Evolutionary conservation across 148 eudicot genomes (phyloP).

Genomic region (Beta vulgaris): DNA sequence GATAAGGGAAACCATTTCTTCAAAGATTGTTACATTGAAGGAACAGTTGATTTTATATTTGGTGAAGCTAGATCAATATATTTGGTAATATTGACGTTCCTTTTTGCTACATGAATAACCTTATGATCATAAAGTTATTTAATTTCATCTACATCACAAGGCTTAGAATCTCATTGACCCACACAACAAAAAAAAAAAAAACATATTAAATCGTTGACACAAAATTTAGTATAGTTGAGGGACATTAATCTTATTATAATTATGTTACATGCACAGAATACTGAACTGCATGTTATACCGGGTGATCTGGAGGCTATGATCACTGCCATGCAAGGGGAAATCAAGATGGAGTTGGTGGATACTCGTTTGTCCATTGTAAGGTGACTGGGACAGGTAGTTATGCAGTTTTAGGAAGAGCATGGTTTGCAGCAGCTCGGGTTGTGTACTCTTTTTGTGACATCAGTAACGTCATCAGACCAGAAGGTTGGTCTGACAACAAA

Average conservation of each 20-base stretch:
- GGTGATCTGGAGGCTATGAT: constrained; percentile 28
- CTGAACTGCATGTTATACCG: constrained; percentile 32
- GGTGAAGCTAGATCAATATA: constrained; percentile 34
- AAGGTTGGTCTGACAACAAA: constrained; percentile 36
- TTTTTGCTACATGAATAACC: too few species aligned
- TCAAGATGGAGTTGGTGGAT: constrained; percentile 17
- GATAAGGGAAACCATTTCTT: constrained; percentile 37
- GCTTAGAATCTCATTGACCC: too few species aligned
- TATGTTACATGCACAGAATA: constrained; percentile 21
- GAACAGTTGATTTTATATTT: constrained; percentile 41
- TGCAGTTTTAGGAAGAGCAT: constrained; percentile 31
- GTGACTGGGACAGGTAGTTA: constrained; percentile 29
- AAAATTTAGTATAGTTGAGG: too few species aligned
- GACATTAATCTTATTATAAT: too few species aligned
- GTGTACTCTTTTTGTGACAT: constrained; percentile 25
- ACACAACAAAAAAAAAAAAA: too few species aligned
- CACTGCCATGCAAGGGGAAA: constrained; percentile 36
- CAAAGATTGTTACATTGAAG: constrained; percentile 41
- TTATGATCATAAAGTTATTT: too few species aligned
- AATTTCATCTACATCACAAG: too few species aligned
- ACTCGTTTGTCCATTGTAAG: constrained; percentile 27
- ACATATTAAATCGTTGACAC: too few species aligned
- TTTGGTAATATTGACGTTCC: too few species aligned
- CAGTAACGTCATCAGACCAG: constrained; percentile 27
- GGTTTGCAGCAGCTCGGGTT: constrained; percentile 30